Conservation (phyloP, 495 filamentous ascomycete genomes). For the Tuber brumale region DNA sequence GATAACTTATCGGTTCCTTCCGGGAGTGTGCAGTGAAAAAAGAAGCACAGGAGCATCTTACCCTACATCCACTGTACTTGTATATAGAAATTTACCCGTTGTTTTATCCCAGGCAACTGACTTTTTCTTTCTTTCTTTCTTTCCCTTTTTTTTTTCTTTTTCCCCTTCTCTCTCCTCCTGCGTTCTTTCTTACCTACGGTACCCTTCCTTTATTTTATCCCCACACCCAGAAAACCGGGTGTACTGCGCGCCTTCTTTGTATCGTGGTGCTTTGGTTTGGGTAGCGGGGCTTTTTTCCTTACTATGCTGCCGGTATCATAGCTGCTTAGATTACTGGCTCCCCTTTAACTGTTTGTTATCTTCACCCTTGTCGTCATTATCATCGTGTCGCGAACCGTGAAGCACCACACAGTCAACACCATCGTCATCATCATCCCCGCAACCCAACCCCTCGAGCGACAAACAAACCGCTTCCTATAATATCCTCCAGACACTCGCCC, state of each 20-base stretch:
- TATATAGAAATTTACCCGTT: background rate
- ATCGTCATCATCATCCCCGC: conserved; percentile 14
- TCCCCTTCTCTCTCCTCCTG: background rate
- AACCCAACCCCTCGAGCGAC: background rate
- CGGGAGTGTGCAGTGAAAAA: background rate
- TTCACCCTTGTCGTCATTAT: background rate
- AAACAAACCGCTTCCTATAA: background rate
- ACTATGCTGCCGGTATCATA: background rate
- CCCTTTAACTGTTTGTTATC: background rate
- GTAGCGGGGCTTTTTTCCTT: background rate
- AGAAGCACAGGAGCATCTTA: background rate
- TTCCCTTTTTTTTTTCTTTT: background rate
- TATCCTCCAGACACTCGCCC: background rate
- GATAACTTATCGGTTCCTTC: background rate
- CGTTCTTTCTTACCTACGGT: too few relatives aligned
- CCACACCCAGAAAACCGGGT: background rate
- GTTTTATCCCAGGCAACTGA: background rate
- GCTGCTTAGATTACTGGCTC: background rate
- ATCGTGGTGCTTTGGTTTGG: background rate
- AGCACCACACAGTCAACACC: conserved; percentile 14
- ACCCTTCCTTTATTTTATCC: background rate
- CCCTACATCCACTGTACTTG: background rate
- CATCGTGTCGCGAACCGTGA: conserved; percentile 5
- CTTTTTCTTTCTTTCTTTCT: background rate
- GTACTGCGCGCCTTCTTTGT: background rate